Base-by-base conservation (phyloP, 495 filamentous ascomycete genomes). In the Neurospora sp. region DNA sequence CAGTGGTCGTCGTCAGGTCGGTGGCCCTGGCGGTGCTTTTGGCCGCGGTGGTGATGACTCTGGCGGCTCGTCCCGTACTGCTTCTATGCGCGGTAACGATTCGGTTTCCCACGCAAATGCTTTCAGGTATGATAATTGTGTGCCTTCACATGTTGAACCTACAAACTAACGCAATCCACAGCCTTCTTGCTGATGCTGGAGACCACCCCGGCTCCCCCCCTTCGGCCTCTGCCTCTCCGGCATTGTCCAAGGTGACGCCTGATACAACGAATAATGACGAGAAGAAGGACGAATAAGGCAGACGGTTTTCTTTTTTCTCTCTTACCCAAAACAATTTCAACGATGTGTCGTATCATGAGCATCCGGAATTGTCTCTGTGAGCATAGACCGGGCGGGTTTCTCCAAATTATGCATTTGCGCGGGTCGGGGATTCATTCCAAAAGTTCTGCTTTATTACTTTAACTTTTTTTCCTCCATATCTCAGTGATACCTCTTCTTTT, bases 41-140 rank as follows among this genome's bases (percentile, higher is more conserved):
- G 88, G 87, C 77, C 88, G 90, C 76, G 87, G 88, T 59, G 89
- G 89, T 69, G 93, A 97, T 74, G 94, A 96, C 77, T 86, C 84
- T 16, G 82, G 81, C 40, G 88, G 90, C 70, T 94, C 93, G 72
- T 97, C 94, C 71, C 91, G 96, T 76, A 96, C 92, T 74, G 92
- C 91, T 77, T 91, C 94, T 82, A 89, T 86, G 73, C 91, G 90
- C 80, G 89, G 90, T 76, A 86, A 71, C 89, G 76, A 87, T 89
- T 82, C 90, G 69, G 85, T 89, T 44, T 88, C 91, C 42, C 90
- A 91, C 73, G 86, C 88, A 71, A 99, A 98, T 84, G 90, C 93
- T 76, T 99, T 96, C 86, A 94, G 93, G 96, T 97, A 86, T 37
- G 54, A 66, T 66, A 85, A 89, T 84, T 70, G 69, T 27, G 69